phyloP scores from a whole-genome alignment of 805 yeast genomes.

The Wickerhamomyces ciferrii region DNA sequence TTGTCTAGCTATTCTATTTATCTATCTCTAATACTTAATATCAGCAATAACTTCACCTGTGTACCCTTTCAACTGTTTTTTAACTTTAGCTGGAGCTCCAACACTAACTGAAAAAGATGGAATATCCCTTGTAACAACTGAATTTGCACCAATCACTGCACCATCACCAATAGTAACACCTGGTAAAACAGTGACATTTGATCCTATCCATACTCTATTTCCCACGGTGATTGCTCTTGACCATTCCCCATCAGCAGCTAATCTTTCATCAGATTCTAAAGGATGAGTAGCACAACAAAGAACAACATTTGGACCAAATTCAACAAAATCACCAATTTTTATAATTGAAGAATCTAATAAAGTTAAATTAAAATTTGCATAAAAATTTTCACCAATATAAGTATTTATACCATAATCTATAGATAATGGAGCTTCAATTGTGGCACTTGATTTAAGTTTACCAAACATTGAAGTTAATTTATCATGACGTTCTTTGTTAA shows the following conservation, averaged over 20 bases:
- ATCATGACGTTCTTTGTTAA: conserved; percentile 29
- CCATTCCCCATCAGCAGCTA: conserved; percentile 35
- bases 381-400: conserved; percentile 50
- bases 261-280: conserved; percentile 40
- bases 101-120: conserved; percentile 52
- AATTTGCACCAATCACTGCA: conserved; percentile 61
- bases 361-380: conserved; percentile 48
- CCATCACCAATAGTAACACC: conserved; percentile 65
- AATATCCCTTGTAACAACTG: conserved; percentile 54
- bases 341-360: conserved; percentile 58
- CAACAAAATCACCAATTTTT: conserved; percentile 53
- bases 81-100: conserved; percentile 58
- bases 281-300: conserved; percentile 65
- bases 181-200: conserved; percentile 48
- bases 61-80: no score
- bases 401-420: conserved; percentile 68
- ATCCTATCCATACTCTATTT: conserved; percentile 65
- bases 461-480: conserved; percentile 43
- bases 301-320: conserved; percentile 60
- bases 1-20: no score
- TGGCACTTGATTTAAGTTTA: conserved; percentile 24
- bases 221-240: conserved; percentile 56
- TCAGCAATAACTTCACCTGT: no score
- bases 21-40: no score
- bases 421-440: conserved; percentile 53